Base-by-base conservation (phyloP, 208 protist species). In the Giardia duodenalis region DNA sequence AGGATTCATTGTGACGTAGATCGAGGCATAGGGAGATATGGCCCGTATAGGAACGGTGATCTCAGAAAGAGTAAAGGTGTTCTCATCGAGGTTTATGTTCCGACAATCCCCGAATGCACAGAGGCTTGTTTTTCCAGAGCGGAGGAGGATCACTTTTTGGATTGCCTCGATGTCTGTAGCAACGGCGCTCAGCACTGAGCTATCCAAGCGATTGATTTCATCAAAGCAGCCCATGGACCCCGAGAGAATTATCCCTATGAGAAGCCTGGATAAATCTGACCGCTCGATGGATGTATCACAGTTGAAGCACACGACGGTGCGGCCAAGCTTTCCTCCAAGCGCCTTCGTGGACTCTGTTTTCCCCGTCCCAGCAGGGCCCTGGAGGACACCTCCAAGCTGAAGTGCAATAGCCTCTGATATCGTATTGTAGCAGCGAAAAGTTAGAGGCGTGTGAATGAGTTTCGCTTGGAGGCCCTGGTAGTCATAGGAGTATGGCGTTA, bases 301-400 rank as follows among this genome's bases (percentile, higher is more conserved):
- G 95, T 99, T 99, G 95, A 99, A 99, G 67, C 99, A 98, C 42
- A 97, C 94, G 93, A 94, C 96, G 47, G 94, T 96, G 45, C 96
- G 93, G 43, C 96, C 97, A 22, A 98, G 94, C 0, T 96, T 95
- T 92, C 97, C 97, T 87, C 96, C 96, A 1, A 98, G 94, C 94
- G 98, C 97, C 94, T 99, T 98, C 44, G 97, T 96, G 2, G 97
- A 97, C 93, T 98, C 97, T 86, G 97, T 99, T 95, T 99, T 99
- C 67, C 97, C 97, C 22, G 97, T 98, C 86, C 97, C 97, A 19
- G 97, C 97, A 42, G 97, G 97, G 10, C 97, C 97, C 10, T 96
- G 95, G 0, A 97, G 97, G 22, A 96, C 95, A 3, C 93, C 93
- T 22, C 93, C 93, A 44, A 95, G 67, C 3, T 44, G 0, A 45